Evolutionary conservation across 2,329 filamentous ascomycete genomes (phyloP), one percentile per base, ranked within the genome.

Genomic region (Sarocladium kiliense): DNA sequence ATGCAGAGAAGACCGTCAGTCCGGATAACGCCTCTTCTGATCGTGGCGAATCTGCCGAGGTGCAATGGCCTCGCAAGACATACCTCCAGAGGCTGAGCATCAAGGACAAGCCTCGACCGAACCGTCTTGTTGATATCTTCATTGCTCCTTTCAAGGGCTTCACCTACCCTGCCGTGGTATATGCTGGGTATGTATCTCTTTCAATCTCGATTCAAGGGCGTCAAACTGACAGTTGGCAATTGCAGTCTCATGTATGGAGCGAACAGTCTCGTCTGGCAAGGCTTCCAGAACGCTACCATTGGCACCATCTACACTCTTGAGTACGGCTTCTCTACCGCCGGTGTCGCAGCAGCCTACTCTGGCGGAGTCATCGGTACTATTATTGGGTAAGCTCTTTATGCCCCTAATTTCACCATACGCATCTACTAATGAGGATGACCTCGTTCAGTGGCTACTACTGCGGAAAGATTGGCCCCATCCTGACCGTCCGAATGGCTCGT

Each of bases 401-500:
- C 1, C 32, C 9, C n/a, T 19, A 36, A 25, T n/a, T 42, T 16
- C 14, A 42, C 18, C 18, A 36, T 12, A 6, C 45, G 16, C 3
- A n/a, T n/a, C n/a, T n/a, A n/a, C n/a, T n/a, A n/a, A n/a, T n/a
- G n/a, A n/a, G n/a, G n/a, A n/a, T n/a, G n/a, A n/a, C 11, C 41
- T 26, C 21, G 11, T 12, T 11, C 39, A 64, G 65, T 26, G 63
- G 64, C 6, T 60, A 60, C 25, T 66, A 63, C 50, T 64, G 65
- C 11, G 67, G 68, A 19, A 60, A 69, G 34, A 57, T 71, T 30
- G 70, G 67, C 23, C 68, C 65, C 57, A 57, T 66, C 19, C 65
- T 73, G 23, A 76, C 76, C 3, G 58, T 78, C n/a, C 65, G 63
- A 34, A 67, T 77, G 51, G 72, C 76, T 2, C 70, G 69, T 23